Conservation (phyloP, 2,329 filamentous ascomycete species). For the Exophiala sideris region DNA sequence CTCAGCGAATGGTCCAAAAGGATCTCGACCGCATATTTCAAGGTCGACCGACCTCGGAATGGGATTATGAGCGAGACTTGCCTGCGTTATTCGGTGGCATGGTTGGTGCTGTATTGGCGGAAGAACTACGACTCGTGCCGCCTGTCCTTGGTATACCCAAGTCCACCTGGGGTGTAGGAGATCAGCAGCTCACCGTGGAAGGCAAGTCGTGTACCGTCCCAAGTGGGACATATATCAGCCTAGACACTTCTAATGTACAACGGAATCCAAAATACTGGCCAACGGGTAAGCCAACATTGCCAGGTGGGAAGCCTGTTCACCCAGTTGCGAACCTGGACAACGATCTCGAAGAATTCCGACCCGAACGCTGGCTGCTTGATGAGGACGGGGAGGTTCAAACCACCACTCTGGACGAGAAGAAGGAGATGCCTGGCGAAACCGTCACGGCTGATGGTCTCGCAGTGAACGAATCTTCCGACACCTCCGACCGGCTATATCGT, state of each 20-base stretch:
- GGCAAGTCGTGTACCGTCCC: conserved; percentile 60
- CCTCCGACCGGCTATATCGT: conserved; percentile 59
- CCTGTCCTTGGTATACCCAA: conserved; percentile 72
- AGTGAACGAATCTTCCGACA: conserved; percentile 59
- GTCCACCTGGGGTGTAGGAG: conserved; percentile 41
- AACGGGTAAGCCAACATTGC: conserved; percentile 38
- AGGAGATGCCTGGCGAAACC: conserved; percentile 22
- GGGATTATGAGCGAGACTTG: conserved; percentile 68
- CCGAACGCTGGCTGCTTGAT: conserved; percentile 66
- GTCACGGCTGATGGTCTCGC: conserved; percentile 36
- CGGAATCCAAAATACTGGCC: conserved; percentile 74
- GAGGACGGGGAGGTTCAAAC: conserved; percentile 20
- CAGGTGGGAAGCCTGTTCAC: conserved; percentile 34
- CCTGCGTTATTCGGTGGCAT: conserved; percentile 65
- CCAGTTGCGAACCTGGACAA: conserved; percentile 35
- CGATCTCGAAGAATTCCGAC: conserved; percentile 66
- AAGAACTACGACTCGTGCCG: conserved; percentile 70
- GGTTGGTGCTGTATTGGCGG: conserved; percentile 72
- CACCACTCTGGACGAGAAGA: conserved; percentile 5
- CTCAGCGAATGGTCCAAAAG: conserved; percentile 64
- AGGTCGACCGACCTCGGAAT: conserved; percentile 47
- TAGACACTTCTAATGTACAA: conserved; percentile 58
- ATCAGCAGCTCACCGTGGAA: conserved; percentile 57
- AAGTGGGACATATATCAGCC: conserved; percentile 51
- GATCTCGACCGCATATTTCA: conserved; percentile 65